Conservation (phyloP, 805 yeast species). For the Nakazawaea pomicola region DNA sequence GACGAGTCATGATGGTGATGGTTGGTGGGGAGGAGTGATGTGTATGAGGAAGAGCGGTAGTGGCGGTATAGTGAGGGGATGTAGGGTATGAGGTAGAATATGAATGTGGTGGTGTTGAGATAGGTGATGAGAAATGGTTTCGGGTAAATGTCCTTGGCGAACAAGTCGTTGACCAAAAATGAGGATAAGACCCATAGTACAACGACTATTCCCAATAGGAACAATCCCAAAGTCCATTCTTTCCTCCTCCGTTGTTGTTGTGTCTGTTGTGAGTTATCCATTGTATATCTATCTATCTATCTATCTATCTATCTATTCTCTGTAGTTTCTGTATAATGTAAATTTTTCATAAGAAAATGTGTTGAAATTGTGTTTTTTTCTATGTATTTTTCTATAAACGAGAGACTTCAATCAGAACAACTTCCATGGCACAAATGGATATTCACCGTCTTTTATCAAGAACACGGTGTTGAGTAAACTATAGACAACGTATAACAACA, state of each 20-base stretch:
- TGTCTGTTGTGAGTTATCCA: neutral
- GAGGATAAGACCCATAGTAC: slow-evolving; percentile 89
- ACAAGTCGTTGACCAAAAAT: slow-evolving; percentile 72
- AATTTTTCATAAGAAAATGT: too few relatives aligned
- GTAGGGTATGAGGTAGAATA: slow-evolving; percentile 69
- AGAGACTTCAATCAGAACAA: slow-evolving; percentile 1
- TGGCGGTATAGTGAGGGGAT: too few relatives aligned
- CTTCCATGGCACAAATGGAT: slow-evolving; percentile 37
- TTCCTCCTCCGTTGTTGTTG: neutral
- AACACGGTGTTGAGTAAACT: slow-evolving; percentile 40
- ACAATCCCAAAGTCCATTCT: slow-evolving; percentile 76
- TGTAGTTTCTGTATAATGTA: neutral
- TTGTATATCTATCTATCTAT: neutral
- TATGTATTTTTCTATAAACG: too few relatives aligned
- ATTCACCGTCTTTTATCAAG: slow-evolving; percentile 39
- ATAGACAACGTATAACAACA: slow-evolving; percentile 31
- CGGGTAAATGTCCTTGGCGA: slow-evolving; percentile 63
- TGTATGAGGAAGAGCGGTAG: too few relatives aligned
- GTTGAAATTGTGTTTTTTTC: too few relatives aligned
- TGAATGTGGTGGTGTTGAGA: slow-evolving; percentile 81
- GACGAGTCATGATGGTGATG: too few relatives aligned
- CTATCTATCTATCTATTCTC: neutral
- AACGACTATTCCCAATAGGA: slow-evolving; percentile 70
- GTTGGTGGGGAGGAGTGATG: too few relatives aligned
- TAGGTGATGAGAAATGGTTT: slow-evolving; percentile 94